Evolutionary conservation across 2,329 filamentous ascomycete species (phyloP).

Genomic region (Fusarium caatingaense): DNA sequence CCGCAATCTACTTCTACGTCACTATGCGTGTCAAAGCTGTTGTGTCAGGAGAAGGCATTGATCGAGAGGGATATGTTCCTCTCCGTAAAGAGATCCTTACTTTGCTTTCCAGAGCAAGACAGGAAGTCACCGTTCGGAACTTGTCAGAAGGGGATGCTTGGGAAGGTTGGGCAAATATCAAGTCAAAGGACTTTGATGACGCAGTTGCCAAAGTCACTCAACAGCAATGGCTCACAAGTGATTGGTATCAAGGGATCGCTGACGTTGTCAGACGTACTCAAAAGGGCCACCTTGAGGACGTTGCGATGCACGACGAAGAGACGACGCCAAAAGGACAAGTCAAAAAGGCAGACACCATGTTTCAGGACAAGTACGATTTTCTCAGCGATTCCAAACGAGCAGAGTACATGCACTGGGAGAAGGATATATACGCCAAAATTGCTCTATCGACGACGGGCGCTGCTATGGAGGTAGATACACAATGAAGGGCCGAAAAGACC

Average conservation of each 20-base stretch:
- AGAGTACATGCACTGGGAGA: slow-evolving; percentile 75
- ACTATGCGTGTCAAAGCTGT: slow-evolving; percentile 61
- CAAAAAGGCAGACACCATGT: slow-evolving; percentile 73
- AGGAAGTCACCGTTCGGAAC: slow-evolving; percentile 53
- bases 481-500: slow-evolving; percentile 42
- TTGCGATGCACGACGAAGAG: slow-evolving; percentile 52
- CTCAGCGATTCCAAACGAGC: slow-evolving; percentile 71
- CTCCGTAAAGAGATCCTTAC: slow-evolving; percentile 60
- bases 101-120: slow-evolving; percentile 55
- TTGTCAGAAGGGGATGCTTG: slow-evolving; percentile 62
- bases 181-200: slow-evolving; percentile 67
- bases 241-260: slow-evolving; percentile 72
- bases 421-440: slow-evolving; percentile 67
- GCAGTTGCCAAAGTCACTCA: slow-evolving; percentile 70
- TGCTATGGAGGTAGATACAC: slow-evolving; percentile 53
- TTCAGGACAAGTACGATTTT: slow-evolving; percentile 79
- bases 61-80: slow-evolving; percentile 58
- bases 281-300: slow-evolving; percentile 51
- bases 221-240: slow-evolving; percentile 66
- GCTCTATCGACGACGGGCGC: slow-evolving; percentile 53
- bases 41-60: slow-evolving; percentile 53
- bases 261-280: slow-evolving; percentile 60
- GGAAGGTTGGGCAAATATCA: slow-evolving; percentile 64
- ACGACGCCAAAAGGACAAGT: slow-evolving; percentile 53
- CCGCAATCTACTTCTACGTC: slow-evolving; percentile 71